A percentile compares a stretch with the other conserved stretches of the same genome.
Evolutionary conservation across 176 grass and related monocot species (phyloP).

Genomic region (Avena eriantha): DNA sequence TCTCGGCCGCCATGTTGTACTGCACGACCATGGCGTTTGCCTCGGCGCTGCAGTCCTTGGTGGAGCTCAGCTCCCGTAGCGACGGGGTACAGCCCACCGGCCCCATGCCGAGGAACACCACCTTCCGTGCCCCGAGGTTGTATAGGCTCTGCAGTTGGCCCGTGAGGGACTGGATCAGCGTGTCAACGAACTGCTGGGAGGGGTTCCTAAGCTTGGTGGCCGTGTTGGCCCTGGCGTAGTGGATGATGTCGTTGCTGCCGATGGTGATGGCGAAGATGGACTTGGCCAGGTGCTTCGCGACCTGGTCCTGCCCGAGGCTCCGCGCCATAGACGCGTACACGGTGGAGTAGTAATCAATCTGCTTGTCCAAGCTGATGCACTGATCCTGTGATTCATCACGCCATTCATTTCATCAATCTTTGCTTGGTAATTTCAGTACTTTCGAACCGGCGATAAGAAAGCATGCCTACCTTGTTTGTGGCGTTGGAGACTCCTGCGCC

Average conservation of each 20-base stretch:
- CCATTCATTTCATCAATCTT: not conserved
- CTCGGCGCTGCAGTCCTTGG: constrained; percentile 47
- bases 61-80: constrained; percentile 54
- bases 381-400: constrained; percentile 41
- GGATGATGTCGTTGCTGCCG: constrained; percentile 91
- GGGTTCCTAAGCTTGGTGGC: constrained; percentile 27
- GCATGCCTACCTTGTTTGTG: constrained; percentile 61
- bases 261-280: constrained; percentile 83
- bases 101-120: constrained; percentile 68
- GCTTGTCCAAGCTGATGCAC: constrained; percentile 78
- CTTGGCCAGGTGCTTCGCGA: constrained; percentile 54
- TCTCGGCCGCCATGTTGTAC: constrained; percentile 61
- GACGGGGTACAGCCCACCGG: constrained; percentile 78
- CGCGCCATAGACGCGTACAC: constrained; percentile 55
- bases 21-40: constrained; percentile 56
- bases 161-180: constrained; percentile 51
- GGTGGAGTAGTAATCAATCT: constrained; percentile 64
- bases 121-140: constrained; percentile 69
- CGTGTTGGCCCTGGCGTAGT: constrained; percentile 60
- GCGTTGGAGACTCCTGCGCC: constrained; percentile 68
- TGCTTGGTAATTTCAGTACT: not conserved
- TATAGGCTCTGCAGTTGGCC: constrained; percentile 74
- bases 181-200: constrained; percentile 55
- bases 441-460: not conserved
- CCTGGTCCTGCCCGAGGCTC: constrained; percentile 54